Evolutionary conservation across 2,329 filamentous ascomycete genomes (phyloP).

Genomic region (Colletotrichum tanaceti): DNA sequence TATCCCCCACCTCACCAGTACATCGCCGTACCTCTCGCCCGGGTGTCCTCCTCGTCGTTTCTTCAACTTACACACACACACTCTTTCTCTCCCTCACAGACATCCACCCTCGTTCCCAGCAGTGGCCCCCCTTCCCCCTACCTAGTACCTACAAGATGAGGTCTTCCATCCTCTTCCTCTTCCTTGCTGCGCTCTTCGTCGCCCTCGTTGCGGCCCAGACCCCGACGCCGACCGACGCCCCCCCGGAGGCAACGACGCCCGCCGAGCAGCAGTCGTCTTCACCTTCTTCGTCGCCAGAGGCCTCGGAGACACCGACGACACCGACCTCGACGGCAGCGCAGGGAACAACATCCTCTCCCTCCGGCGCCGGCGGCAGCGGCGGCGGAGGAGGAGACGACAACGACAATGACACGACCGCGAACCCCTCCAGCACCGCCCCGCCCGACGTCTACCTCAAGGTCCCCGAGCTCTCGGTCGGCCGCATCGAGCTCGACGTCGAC

Average conservation of each 20-base stretch:
- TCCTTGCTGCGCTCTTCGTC: conserved; percentile 48
- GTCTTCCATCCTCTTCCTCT: conserved; percentile 43
- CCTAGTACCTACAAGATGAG: conserved; percentile 34
- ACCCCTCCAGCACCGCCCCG: conserved; percentile 49
- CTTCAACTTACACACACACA: neutral
- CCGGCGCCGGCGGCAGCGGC: conserved; percentile 38
- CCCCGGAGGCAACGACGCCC: conserved; percentile 28
- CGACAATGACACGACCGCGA: conserved; percentile 42
- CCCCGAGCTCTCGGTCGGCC: conserved; percentile 67
- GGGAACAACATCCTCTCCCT: conserved; percentile 41
- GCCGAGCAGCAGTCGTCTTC: conserved; percentile 35
- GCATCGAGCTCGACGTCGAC: conserved; percentile 70
- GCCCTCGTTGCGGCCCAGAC: conserved; percentile 49
- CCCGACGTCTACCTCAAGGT: conserved; percentile 70
- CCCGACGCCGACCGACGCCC: conserved; percentile 44
- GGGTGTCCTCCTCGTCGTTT: conserved; percentile 27
- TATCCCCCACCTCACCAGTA: conserved; percentile 35
- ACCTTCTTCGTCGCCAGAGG: conserved; percentile 40
- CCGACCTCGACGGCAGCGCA: conserved; percentile 39
- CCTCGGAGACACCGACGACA: conserved; percentile 35
- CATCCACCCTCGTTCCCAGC: conserved; percentile 39
- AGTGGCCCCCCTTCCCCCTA: neutral
- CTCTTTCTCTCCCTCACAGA: too few species aligned
- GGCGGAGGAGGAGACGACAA: conserved; percentile 42
- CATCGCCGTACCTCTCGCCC: neutral